phyloP scores from a whole-genome alignment of 345 rosid genomes.

The Sapria himalayana region DNA sequence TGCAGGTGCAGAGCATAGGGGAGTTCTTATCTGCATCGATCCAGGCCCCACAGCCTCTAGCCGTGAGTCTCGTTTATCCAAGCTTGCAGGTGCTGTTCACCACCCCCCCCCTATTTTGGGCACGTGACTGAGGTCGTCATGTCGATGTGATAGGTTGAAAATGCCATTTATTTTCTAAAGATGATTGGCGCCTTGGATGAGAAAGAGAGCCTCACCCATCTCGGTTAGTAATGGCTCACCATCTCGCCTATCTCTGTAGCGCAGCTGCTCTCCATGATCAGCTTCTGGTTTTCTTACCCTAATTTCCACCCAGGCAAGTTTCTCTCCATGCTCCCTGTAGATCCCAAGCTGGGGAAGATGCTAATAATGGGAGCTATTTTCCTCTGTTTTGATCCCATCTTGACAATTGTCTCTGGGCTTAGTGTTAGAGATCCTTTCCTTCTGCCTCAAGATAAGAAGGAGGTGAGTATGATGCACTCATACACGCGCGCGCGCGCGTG shows the following conservation, averaged over 20 bases:
- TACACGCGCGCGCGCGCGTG: too few relatives aligned
- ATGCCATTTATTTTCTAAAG: conserved; percentile 80
- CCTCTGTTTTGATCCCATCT: conserved; percentile 77
- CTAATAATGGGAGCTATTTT: conserved; percentile 91
- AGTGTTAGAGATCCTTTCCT: conserved; percentile 97
- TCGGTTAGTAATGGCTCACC: conserved; percentile 82
- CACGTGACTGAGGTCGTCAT: conserved; percentile 2
- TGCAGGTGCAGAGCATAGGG: conserved; percentile 72
- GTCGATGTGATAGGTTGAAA: conserved; percentile 53
- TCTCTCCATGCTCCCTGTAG: conserved; percentile 83
- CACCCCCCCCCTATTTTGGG: too few relatives aligned
- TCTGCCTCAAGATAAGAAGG: conserved; percentile 90
- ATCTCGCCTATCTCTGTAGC: conserved; percentile 9
- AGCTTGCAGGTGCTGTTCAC: neutral
- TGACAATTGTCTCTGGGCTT: conserved; percentile 84
- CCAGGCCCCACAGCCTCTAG: conserved; percentile 75
- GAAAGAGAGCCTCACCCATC: conserved; percentile 77
- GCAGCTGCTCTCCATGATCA: neutral
- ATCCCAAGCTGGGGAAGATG: conserved; percentile 99
- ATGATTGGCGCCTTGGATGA: conserved; percentile 85
- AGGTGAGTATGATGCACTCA: conserved; percentile 27
- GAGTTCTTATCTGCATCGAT: conserved; percentile 90
- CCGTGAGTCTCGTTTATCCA: conserved; percentile 34
- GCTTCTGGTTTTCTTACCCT: conserved; percentile 1
- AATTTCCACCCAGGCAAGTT: conserved; percentile 33